Base-by-base conservation (phyloP, 305 asterid genomes). In the Withania somnifera region DNA sequence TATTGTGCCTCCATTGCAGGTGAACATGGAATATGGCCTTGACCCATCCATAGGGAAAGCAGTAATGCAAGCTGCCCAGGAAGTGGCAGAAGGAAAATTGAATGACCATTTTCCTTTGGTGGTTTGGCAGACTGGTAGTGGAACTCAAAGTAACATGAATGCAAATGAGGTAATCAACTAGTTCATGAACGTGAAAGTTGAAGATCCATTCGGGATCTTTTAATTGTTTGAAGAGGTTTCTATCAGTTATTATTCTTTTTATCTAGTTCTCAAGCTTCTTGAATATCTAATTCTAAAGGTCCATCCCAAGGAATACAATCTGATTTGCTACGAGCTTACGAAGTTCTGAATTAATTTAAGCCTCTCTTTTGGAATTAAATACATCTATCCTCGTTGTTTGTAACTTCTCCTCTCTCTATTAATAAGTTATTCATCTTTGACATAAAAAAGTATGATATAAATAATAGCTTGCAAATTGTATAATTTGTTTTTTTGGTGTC, bases 61-160 rank as follows among this genome's bases (percentile, higher is more conserved):
- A 66, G 83, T 95, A 42, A 93, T 95, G 97, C 93, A 94, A 89
- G 98, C 99, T 40, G 97, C 99, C 5, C 94, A 95, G 86, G 99
- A 95, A 88, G 99, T 95, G 42, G 97, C 97, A 7, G 97, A 93
- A 85, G 98, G 99, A 77, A 93, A 94, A 86, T 84, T 94, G 85
- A 94, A 93, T 50, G 95, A 95, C 76, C 99, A 95, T 89, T 95
- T 95, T 38, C 99, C 99, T 2, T 86, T 94, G 94, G 99, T 95
- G 84, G 95, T 95, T 84, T 95, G 99, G 99, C 99, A 94, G 89
- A 95, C 99, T 86, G 99, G 99, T 76, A 95, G 99, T 82, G 99
- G 98, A 53, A 95, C 99, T 82, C 99, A 95, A 87, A 95, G 97
- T 84, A 95, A 95, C 88, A 95, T 95, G 99, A 95, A 95, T 64